Evolutionary conservation across 164 flowering plant genomes (phyloP).

Genomic region (Pachysandra terminalis): DNA sequence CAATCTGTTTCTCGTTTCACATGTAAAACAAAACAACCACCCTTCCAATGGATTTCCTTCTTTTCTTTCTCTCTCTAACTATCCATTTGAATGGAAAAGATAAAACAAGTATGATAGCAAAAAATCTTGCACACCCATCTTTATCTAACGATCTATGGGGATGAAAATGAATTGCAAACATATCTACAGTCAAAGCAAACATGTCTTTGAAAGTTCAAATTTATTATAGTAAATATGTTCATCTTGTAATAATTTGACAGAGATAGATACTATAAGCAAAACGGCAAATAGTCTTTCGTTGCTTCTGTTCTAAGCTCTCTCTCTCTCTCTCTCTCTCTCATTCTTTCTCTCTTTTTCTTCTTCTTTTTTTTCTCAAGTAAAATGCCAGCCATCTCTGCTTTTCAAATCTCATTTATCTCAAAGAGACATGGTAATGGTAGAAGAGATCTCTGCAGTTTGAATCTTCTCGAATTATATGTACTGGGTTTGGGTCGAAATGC

Average conservation of each 20-base stretch:
- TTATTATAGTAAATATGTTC: not conserved
- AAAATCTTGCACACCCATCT: too few species aligned
- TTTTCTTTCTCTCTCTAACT: not conserved
- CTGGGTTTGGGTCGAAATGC: constrained; percentile 19
- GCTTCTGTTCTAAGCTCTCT: too few species aligned
- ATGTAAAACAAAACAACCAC: constrained; percentile 30
- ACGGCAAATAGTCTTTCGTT: constrained; percentile 19
- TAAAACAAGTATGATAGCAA: too few species aligned
- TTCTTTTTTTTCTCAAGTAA: constrained; percentile 25
- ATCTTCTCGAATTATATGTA: not conserved
- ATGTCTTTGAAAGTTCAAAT: not conserved
- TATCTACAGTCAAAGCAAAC: not conserved
- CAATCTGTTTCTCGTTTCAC: constrained; percentile 36
- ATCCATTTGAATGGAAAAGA: too few species aligned
- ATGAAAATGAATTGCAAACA: not conserved
- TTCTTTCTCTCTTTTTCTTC: too few species aligned
- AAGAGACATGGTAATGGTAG: too few species aligned
- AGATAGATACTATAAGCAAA: constrained; percentile 5
- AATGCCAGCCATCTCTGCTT: constrained; percentile 54
- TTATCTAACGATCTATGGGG: too few species aligned
- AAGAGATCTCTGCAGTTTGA: not conserved
- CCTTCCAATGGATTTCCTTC: not conserved
- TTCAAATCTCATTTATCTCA: too few species aligned
- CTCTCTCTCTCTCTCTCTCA: too few species aligned
- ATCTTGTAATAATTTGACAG: not conserved